phyloP scores from a whole-genome alignment of 345 rosid species.

The Orychophragmus violaceus region DNA sequence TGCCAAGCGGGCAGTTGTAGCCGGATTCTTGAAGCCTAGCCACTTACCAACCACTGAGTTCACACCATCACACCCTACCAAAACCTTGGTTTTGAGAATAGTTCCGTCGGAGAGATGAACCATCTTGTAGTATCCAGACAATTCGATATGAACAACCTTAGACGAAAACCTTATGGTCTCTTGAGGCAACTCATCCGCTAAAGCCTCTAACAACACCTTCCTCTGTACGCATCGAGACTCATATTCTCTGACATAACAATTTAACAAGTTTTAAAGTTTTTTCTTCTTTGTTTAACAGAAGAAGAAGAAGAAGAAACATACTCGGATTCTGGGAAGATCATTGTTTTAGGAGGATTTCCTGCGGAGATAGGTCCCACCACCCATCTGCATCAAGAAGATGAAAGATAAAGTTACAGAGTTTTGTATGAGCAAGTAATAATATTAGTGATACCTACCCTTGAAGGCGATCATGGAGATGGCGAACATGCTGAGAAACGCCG shows the following conservation, averaged over 20 bases:
- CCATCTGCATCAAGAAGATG: constrained; percentile 28
- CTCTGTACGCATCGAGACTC: constrained; percentile 58
- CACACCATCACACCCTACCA: constrained; percentile 73
- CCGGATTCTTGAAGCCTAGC: constrained; percentile 51
- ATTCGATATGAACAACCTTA: constrained; percentile 55
- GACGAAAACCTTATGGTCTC: constrained; percentile 61
- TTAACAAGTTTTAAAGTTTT: background rate
- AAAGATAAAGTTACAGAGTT: background rate
- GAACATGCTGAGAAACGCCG: constrained; percentile 46
- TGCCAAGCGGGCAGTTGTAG: constrained; percentile 31
- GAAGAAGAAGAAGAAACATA: constrained; percentile 25
- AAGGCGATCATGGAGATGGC: constrained; percentile 35
- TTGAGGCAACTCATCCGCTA: constrained; percentile 46
- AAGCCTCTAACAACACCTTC: constrained; percentile 46
- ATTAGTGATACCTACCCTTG: constrained; percentile 28
- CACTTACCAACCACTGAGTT: constrained; percentile 60
- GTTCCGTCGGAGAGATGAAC: constrained; percentile 59
- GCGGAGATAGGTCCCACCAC: constrained; percentile 20
- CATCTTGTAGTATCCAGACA: constrained; percentile 46
- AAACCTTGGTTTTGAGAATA: constrained; percentile 51
- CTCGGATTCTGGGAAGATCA: constrained; percentile 27
- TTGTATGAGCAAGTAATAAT: background rate
- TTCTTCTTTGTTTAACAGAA: background rate
- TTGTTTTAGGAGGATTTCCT: constrained; percentile 22
- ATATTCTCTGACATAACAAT: constrained; percentile 31